These are phyloP conservation scores for Citrus medica DNA, from an alignment of 345 rosid genomes.

Conservation along the genomic window DNA sequence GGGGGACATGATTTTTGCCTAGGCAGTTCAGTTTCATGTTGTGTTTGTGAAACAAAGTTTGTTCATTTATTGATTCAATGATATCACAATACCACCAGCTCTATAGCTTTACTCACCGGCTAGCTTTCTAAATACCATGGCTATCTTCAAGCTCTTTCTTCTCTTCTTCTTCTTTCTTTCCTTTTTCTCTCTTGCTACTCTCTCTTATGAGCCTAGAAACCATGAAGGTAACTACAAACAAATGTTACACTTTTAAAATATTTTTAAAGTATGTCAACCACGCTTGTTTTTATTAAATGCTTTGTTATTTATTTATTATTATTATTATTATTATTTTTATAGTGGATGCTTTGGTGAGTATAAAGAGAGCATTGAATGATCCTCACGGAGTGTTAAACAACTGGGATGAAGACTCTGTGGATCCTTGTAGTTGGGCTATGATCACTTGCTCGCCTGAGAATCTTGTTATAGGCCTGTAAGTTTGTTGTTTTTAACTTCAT, in stretches of 20 bases:
- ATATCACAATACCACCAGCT: background rate
- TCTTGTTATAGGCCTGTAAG: constrained; percentile 79
- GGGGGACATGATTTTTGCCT: constrained; percentile 1
- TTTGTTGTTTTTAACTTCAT: background rate
- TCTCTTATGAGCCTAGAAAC: constrained; percentile 73
- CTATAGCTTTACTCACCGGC: background rate
- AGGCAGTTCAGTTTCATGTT: constrained; percentile 13
- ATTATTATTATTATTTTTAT: background rate
- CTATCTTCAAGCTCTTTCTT: constrained; percentile 22
- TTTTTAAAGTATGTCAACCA: background rate
- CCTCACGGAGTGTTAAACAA: constrained; percentile 84
- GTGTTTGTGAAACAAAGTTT: background rate
- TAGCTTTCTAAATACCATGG: constrained; percentile 29
- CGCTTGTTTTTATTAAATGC: background rate
- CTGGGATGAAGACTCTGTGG: constrained; percentile 95
- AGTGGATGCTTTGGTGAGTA: constrained; percentile 82
- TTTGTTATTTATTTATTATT: background rate
- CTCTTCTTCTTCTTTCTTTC: constrained; percentile 17
- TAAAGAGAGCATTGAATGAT: constrained; percentile 55
- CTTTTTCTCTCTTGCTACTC: constrained; percentile 24
- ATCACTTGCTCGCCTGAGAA: constrained; percentile 79
- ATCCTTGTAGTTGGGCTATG: constrained; percentile 99
- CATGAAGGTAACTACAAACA: constrained; percentile 62
- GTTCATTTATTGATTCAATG: background rate
- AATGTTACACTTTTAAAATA: background rate